Conservation (phyloP, 163 green algal species). For the Scenedesmus sp. region DNA sequence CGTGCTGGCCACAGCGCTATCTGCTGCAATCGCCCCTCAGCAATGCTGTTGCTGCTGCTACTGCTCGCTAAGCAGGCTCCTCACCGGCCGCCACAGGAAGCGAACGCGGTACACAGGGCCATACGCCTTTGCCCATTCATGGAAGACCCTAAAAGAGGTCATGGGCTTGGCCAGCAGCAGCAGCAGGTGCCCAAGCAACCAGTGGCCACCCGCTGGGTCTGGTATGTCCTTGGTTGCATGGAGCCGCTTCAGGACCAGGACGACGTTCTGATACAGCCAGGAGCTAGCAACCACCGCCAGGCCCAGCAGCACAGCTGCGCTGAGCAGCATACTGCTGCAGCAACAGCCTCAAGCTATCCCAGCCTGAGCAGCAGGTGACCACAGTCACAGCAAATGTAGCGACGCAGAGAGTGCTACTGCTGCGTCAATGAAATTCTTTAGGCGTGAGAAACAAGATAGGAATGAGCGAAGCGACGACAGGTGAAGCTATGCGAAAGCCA, state of each 20-base stretch:
- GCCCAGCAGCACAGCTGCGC: background rate
- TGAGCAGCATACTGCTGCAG: background rate
- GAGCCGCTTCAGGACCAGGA: background rate
- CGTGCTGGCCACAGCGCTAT: background rate
- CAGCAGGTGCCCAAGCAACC: constrained; percentile 28
- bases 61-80: background rate
- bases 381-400: background rate
- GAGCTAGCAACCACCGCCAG: background rate
- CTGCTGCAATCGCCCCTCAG: background rate
- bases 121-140: background rate
- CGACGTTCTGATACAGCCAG: background rate
- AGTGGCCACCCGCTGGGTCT: constrained; percentile 7
- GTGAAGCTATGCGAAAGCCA: background rate
- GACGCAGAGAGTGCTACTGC: background rate
- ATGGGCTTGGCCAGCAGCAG: constrained; percentile 9
- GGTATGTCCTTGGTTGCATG: background rate
- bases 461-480: background rate
- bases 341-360: background rate
- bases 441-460: background rate
- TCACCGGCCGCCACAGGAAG: constrained; percentile 42
- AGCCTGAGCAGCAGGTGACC: background rate
- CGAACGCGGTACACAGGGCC: constrained; percentile 36
- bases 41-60: background rate
- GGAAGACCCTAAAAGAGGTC: constrained; percentile 21
- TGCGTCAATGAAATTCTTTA: background rate